Evolutionary conservation across 192 early-diverging fungal genomes (phyloP), one percentile per base, ranked within the genome.

Genomic region (Backusella liffmaniae): DNA sequence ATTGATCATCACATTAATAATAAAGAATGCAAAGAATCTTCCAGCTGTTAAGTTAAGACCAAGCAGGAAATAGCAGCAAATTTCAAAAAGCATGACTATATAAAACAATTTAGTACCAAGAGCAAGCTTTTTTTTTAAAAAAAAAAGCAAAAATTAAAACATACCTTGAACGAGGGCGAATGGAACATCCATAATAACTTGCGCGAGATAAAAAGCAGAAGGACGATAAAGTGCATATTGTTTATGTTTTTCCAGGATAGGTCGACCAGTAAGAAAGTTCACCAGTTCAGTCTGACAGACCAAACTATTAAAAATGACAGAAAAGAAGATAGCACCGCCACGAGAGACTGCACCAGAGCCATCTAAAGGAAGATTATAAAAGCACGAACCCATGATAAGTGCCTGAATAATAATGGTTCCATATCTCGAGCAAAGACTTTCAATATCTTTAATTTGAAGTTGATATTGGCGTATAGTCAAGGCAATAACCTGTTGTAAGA

Each of bases 211-310:
- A 73, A 83, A 85, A 13, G 90, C 85, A 13, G 87, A 83, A 13
- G 91, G 89, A 9, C 88, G 87, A 72, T 90, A 91, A 73, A 93
- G 83, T 1, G 91, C 91, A 79, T 90, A 92, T 7, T 85, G 83
- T 72, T 92, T 92, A 85, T 96, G 94, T 80, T 96, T 96, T 82
- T 92, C 88, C 35, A 92, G 77, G 44, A 94, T 88, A 9, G 89
- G 84, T 68, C 93, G 91, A 44, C 92, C 92, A 23, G 85, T 83
- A 66, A 96, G 84, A 49, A 91, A 88, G 74, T 86, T 86, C 66
- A 93, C 91, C 42, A 94, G 83, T 74, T 92, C 90, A 35, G 91
- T 85, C 74, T 94, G 86, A 26, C 91, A 88, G 9, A 91, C 83
- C 70, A 87, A 70, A 39, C 85, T 78, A 72, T 84, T 86, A 75